phyloP scores from a whole-genome alignment of 495 filamentous ascomycete species.

The Talaromyces adpressus region DNA sequence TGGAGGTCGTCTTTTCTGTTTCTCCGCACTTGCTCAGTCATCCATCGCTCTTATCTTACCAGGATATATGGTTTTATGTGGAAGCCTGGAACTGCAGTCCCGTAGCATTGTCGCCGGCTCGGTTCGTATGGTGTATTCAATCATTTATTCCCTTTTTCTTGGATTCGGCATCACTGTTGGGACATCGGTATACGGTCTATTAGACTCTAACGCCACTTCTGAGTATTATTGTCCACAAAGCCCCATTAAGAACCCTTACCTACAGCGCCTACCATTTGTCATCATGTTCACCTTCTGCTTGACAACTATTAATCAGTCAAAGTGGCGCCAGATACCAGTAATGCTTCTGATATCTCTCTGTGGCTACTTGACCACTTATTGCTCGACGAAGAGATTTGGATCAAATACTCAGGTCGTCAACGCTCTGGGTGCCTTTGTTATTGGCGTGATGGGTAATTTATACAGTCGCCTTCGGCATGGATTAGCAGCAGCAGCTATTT shows the following conservation, averaged over 20 bases:
- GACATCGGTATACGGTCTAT: conserved; percentile 77
- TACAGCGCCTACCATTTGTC: conserved; percentile 63
- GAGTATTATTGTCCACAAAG: conserved; percentile 57
- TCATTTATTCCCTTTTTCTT: conserved; percentile 91
- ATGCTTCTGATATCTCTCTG: conserved; percentile 78
- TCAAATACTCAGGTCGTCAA: conserved; percentile 75
- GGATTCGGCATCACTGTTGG: conserved; percentile 97
- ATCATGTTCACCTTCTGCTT: conserved; percentile 75
- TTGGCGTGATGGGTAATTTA: conserved; percentile 80
- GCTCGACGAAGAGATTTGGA: conserved; percentile 61
- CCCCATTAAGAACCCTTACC: conserved; percentile 44
- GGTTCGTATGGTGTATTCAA: conserved; percentile 91
- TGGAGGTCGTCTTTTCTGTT: conserved; percentile 70
- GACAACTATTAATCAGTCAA: conserved; percentile 80
- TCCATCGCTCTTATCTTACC: conserved; percentile 90
- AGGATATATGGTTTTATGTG: conserved; percentile 78
- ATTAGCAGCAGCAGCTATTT: conserved; percentile 77
- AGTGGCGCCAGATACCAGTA: conserved; percentile 80
- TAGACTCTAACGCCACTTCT: conserved; percentile 68
- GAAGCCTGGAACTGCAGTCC: conserved; percentile 81
- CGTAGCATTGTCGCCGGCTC: conserved; percentile 81
- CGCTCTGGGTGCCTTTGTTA: conserved; percentile 77
- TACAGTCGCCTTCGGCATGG: conserved; percentile 81
- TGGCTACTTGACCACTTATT: conserved; percentile 86
- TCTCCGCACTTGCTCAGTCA: conserved; percentile 84